These are phyloP conservation scores for Boletellus sp. DNA, from an alignment of 1,284 basidiomycete species.

Conservation along the genomic window DNA sequence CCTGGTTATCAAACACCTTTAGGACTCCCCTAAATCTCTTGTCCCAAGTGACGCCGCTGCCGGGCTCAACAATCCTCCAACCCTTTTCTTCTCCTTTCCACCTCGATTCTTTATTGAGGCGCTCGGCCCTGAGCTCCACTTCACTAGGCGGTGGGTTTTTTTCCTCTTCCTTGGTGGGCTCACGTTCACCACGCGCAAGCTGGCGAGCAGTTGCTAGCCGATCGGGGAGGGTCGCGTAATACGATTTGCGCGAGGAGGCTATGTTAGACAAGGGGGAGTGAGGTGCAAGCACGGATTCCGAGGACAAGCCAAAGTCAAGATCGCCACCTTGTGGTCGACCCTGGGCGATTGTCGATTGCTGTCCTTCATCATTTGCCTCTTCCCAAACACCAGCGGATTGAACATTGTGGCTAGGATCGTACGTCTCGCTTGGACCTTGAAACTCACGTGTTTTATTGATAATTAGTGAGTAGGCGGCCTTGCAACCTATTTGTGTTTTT, in stretches of 20 bases:
- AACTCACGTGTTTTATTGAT: slow-evolving; percentile 66
- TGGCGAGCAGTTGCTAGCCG: slow-evolving; percentile 76
- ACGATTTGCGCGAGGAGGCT: slow-evolving; percentile 67
- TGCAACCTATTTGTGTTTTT: slow-evolving; percentile 74
- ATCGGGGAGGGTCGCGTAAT: slow-evolving; percentile 71
- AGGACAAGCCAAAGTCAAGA: slow-evolving; percentile 70
- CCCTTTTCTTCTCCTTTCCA: slow-evolving; percentile 79
- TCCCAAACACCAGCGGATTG: slow-evolving; percentile 1
- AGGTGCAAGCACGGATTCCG: slow-evolving; percentile 70
- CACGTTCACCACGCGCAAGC: slow-evolving; percentile 73
- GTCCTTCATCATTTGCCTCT: slow-evolving; percentile 1
- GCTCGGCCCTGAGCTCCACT: slow-evolving; percentile 79
- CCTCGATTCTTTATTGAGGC: slow-evolving; percentile 81
- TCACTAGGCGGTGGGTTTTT: slow-evolving; percentile 84
- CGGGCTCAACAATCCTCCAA: slow-evolving; percentile 73
- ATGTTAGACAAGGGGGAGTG: slow-evolving; percentile 62
- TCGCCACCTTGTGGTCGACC: slow-evolving; percentile 42
- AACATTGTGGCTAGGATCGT: slow-evolving; percentile 13
- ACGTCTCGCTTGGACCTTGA: slow-evolving; percentile 35
- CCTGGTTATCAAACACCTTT: slow-evolving; percentile 56
- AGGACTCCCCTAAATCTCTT: slow-evolving; percentile 65
- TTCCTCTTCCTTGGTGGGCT: slow-evolving; percentile 81
- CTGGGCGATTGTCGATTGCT: not conserved
- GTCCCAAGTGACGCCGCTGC: slow-evolving; percentile 71
- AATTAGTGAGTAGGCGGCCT: slow-evolving; percentile 79